These are phyloP conservation scores for Wallacemonas sp. DNA, from an alignment of 208 protist species.

Conservation along the genomic window DNA sequence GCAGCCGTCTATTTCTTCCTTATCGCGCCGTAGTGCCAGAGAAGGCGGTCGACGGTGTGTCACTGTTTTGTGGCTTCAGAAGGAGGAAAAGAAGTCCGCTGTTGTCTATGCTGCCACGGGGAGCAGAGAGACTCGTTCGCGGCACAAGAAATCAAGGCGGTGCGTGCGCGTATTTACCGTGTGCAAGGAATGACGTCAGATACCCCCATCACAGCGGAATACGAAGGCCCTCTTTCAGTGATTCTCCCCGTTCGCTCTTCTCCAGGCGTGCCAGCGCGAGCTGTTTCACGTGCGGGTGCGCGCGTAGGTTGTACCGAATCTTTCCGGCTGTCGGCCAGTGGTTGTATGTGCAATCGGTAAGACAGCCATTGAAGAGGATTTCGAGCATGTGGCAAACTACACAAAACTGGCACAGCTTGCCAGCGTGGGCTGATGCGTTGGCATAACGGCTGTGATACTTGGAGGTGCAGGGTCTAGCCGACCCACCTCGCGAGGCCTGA, in stretches of 20 bases:
- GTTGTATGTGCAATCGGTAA: slow-evolving; percentile 38
- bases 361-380: slow-evolving; percentile 56
- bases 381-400: slow-evolving; percentile 74
- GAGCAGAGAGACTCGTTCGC: no score
- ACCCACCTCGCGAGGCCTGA: background rate
- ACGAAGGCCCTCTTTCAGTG: slow-evolving; percentile 24
- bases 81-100: no score
- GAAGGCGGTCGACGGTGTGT: no score
- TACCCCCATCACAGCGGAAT: slow-evolving; percentile 15
- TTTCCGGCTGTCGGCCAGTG: slow-evolving; percentile 66
- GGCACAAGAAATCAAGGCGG: no score
- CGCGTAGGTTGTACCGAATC: slow-evolving; percentile 43
- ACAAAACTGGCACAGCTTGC: slow-evolving; percentile 54
- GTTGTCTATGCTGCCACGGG: no score
- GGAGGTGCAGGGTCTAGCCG: slow-evolving; percentile 28
- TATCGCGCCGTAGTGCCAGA: no score
- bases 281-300: slow-evolving; percentile 30
- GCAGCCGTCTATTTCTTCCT: no score
- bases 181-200: no score
- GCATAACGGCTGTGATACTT: slow-evolving; percentile 61
- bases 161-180: no score
- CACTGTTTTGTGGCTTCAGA: no score
- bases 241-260: slow-evolving; percentile 25
- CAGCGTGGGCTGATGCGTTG: slow-evolving; percentile 35
- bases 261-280: slow-evolving; percentile 36